Base-by-base conservation (phyloP, 78 protist species). In the Dictyostelium citrinum region DNA sequence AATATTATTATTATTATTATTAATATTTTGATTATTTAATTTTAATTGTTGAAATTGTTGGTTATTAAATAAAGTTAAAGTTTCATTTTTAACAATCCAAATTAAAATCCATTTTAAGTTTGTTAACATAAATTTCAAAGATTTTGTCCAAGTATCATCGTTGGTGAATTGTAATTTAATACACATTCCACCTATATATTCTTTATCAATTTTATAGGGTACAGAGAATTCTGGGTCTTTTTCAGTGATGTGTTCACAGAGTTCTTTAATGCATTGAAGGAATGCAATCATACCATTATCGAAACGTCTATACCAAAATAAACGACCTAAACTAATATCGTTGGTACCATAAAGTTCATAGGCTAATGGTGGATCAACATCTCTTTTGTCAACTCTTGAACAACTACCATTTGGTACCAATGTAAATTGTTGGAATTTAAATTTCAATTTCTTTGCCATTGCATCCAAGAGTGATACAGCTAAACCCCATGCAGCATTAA, bases 401-500 rank as follows among this genome's bases (percentile, higher is more conserved):
- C 76, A 83, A 17, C 93, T 76, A 20, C 97, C 97, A 31, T 85
- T 72, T 29, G 95, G 97, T 10, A 78, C 70, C 55, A 91, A 67
- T n/a, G 58, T 90, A 41, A 49, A 92, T 37, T 43, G 22, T 12
- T 46, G 33, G 29, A 96, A 96, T 10, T 24, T 80, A 64, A 84
- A 91, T 46, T 51, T 80, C 61, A 90, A 78, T 17, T 82, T 90
- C 29, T 64, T 64, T 11, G 97, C 84, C 49, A 98, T 76, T 43
- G 92, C 95, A 41, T 96, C 82, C 45, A 98, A 86, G 2, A 98
- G 85, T 12, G 96, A 90, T 1, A 93, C 96, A 5, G 98, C 55
- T 31, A 96, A 96, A 37, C 99, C 99, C 98, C 97, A 97, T 24
- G 98, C 99, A 2, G 98, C 98, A 68, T 98, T 98, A 82, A 97